Base-by-base conservation (phyloP, 2,329 filamentous ascomycete species). In the Didymellaceae sp. region DNA sequence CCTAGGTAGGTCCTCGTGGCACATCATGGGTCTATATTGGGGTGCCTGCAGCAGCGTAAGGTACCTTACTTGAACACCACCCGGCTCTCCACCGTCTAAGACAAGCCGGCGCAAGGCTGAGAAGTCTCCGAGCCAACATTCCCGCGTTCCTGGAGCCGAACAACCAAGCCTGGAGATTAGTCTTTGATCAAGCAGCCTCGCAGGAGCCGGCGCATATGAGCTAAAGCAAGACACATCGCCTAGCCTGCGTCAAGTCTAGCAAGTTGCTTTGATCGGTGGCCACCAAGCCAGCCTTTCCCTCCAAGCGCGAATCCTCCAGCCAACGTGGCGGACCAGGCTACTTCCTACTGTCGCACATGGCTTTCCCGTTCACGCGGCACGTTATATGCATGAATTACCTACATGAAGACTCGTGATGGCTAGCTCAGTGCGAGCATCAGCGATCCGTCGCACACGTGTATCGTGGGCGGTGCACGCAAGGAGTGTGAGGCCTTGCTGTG, bases 61-160 rank as follows among this genome's bases (percentile, higher is more conserved):
- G 45, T 54, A 64, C 57, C 58, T 61, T 64, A 63, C 59, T 61
- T 63, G 62, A 58, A 65, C 59, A 39, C 61, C 55, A 31, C 43
- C 26, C 28, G 17, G 25, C 47, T 31, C 42, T 17, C 44, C 40
- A 38, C n/a, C 21, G 28, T 34, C 37, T 21, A 33, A 33, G 17
- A 38, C 33, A 21, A 17, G 6, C 39, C 20, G 31, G 17, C 11
- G 22, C 45, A 56, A 58, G 58, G 52, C 61, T 60, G 59, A 51
- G 26, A 45, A 20, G 33, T 32, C 49, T 32, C 28, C 31, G 32
- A 38, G 18, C 32, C 42, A 22, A 43, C 25, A 20, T 17, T 41
- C 35, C 43, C 48, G 38, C 37, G 17, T 5, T 16, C 32, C 24
- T 38, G 48, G 48, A 46, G 46, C 47, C 46, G 30, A 47, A 25